phyloP scores from a whole-genome alignment of 2,329 filamentous ascomycete species.

The Didymella pomorum region DNA sequence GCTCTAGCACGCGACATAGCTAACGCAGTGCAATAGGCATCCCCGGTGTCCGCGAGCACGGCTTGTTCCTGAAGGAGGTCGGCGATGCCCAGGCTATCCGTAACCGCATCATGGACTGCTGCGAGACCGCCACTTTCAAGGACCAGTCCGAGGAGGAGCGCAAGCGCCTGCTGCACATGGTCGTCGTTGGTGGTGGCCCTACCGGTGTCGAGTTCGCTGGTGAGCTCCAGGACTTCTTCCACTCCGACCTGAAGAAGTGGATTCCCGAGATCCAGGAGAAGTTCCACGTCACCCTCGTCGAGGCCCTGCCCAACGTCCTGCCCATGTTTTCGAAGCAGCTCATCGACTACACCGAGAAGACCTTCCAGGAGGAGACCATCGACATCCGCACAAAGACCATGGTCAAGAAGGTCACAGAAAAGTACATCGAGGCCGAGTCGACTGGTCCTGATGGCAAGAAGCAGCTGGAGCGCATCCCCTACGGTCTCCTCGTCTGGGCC shows the following conservation, averaged over 20 bases:
- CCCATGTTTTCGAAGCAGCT: constrained; percentile 99
- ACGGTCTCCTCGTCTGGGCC: constrained; percentile 96
- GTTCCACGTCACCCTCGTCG: constrained; percentile 97
- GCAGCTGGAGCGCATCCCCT: constrained; percentile 81
- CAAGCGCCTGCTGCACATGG: constrained; percentile 96
- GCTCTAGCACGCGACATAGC: constrained; percentile 1
- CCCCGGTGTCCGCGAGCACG: constrained; percentile 91
- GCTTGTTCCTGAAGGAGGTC: constrained; percentile 99
- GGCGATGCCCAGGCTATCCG: constrained; percentile 94
- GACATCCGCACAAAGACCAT: constrained; percentile 98
- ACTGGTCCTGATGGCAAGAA: constrained; percentile 85
- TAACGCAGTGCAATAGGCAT: constrained; percentile 65
- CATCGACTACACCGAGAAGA: constrained; percentile 99
- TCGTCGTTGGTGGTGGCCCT: constrained; percentile 83
- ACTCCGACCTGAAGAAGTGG: constrained; percentile 97
- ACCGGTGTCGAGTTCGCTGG: constrained; percentile 98
- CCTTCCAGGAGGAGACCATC: constrained; percentile 98
- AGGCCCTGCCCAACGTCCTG: constrained; percentile 94
- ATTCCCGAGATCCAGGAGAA: constrained; percentile 93
- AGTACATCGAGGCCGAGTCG: constrained; percentile 88
- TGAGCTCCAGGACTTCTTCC: constrained; percentile 98
- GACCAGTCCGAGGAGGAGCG: constrained; percentile 88
- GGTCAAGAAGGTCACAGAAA: constrained; percentile 96
- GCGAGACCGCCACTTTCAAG: constrained; percentile 98
- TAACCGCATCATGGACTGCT: constrained; percentile 99